These are phyloP conservation scores for Testicularia cyperi DNA, from an alignment of 1,284 basidiomycete species.

Conservation along the genomic window DNA sequence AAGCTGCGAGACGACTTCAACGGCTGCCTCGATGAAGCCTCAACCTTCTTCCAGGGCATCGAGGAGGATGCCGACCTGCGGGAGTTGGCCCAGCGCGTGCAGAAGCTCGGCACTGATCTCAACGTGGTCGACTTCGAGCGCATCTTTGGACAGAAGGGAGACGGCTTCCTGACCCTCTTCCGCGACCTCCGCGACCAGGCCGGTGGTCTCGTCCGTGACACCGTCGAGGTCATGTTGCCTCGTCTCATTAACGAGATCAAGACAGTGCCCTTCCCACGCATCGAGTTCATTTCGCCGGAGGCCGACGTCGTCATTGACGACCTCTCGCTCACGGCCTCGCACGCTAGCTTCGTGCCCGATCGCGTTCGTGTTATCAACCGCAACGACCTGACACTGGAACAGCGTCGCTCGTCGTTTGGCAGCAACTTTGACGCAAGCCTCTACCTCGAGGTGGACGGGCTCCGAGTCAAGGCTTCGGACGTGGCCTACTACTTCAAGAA, in stretches of 20 bases:
- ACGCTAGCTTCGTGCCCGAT: conserved; percentile 63
- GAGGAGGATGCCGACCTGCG: conserved; percentile 37
- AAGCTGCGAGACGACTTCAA: conserved; percentile 35
- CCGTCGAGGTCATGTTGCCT: conserved; percentile 62
- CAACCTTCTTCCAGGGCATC: conserved; percentile 32
- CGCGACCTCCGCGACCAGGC: conserved; percentile 27
- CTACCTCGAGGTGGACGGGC: conserved; percentile 61
- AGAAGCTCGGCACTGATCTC: conserved; percentile 60
- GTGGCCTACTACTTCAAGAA: conserved; percentile 63
- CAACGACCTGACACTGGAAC: conserved; percentile 62
- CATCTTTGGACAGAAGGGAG: conserved; percentile 10
- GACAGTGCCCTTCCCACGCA: conserved; percentile 62
- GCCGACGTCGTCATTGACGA: conserved; percentile 63
- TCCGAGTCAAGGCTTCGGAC: conserved; percentile 62
- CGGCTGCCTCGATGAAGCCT: conserved; percentile 21
- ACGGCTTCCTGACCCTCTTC: conserved; percentile 24
- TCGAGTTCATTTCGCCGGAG: conserved; percentile 63
- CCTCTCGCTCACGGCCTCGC: conserved; percentile 59
- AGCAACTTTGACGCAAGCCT: conserved; percentile 62
- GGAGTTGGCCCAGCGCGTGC: conserved; percentile 60
- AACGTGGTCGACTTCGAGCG: conserved; percentile 33
- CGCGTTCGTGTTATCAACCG: conserved; percentile 61
- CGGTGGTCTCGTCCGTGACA: conserved; percentile 61
- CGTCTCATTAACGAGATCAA: conserved; percentile 62
- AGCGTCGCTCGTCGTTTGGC: conserved; percentile 62